Evolutionary conservation across 176 grass and related monocot species (phyloP), one percentile per base, ranked within the genome.

Genomic region (Cocos nucifera): DNA sequence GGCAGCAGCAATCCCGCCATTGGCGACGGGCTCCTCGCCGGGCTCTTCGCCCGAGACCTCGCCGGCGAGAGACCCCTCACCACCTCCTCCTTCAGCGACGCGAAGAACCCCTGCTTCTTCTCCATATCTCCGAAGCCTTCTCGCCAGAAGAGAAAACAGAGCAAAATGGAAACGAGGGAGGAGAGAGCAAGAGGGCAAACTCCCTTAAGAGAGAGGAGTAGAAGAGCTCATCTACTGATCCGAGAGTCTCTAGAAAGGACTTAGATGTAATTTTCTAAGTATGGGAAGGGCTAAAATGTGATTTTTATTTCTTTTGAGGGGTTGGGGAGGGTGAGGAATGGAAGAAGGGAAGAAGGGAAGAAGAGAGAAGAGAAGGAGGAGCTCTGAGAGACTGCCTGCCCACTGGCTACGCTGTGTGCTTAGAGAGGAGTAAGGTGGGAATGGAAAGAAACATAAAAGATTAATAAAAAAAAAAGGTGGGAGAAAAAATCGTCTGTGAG

Each of bases 31-130:
- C 78, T 85, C 68, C 75, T 75, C 15, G 71, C 82, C 0, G 82
- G 78, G 15, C 72, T 73, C 73, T 85, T 85, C 0, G 75, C 72
- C 3, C 82, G 54, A 0, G 82, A 77, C 72, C 87, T 51, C 64
- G 79, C 72, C 61, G 87, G 87, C 51, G 87, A 90, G 2, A 90
- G 64, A 0, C 87, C 87, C 0, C 87, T 63, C 61, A 90, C 82
- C 24, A 86, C 82, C 82, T 86, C 86, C 18, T 89, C 81, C 67
- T 82, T 86, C 0, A 89, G 71, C 28, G 86, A 53, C 19, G 68
- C 66, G 79, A 90, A 90, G 73, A 86, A 90, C 20, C 87, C 87
- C 22, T 77, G 87, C 78, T 86, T 90, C 82, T 82, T 90, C 61
- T 90, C 79, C 87, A 90, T 82, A n/a, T 18, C 22, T 2, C 59